phyloP scores from a whole-genome alignment of 2,329 filamentous ascomycete species.

The Fusarium incarnatum region DNA sequence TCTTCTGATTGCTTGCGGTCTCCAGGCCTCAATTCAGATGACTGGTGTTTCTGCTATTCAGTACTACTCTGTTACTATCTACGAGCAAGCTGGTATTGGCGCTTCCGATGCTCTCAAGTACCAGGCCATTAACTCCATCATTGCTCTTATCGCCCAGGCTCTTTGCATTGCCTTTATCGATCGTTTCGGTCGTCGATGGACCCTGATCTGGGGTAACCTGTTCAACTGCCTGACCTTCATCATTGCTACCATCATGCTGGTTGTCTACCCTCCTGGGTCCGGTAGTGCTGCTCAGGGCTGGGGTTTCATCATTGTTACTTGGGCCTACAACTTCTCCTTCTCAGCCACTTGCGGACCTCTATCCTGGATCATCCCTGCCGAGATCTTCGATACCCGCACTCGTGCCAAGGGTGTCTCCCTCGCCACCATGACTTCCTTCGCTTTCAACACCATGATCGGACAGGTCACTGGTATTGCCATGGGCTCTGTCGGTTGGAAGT shows the following conservation, averaged over 20 bases:
- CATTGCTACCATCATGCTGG: constrained; percentile 29
- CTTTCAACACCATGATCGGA: constrained; percentile 79
- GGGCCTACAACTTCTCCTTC: constrained; percentile 85
- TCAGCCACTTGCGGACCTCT: constrained; percentile 77
- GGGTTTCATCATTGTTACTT: constrained; percentile 77
- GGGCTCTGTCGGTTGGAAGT: constrained; percentile 59
- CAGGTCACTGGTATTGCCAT: constrained; percentile 48
- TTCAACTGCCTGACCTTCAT: constrained; percentile 71
- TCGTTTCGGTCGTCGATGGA: constrained; percentile 75
- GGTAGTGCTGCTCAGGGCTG: constrained; percentile 52
- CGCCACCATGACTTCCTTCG: constrained; percentile 78
- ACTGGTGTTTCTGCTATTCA: constrained; percentile 80
- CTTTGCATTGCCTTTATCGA: constrained; percentile 76
- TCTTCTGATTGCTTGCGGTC: constrained; percentile 69
- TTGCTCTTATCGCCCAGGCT: constrained; percentile 49
- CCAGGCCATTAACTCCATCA: constrained; percentile 77
- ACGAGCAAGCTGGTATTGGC: constrained; percentile 60
- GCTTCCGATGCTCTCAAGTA: constrained; percentile 73
- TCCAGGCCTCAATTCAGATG: constrained; percentile 80
- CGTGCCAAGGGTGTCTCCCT: constrained; percentile 80
- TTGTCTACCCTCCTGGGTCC: constrained; percentile 26
- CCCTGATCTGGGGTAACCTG: constrained; percentile 76
- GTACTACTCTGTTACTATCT: constrained; percentile 74
- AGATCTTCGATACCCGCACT: constrained; percentile 83
- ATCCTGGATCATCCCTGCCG: constrained; percentile 70